Percentiles rank a stretch among this genome's conserved stretches.
Evolutionary conservation across 192 early-diverging fungal species (phyloP).

Genomic region (Cetraspora pellucida): DNA sequence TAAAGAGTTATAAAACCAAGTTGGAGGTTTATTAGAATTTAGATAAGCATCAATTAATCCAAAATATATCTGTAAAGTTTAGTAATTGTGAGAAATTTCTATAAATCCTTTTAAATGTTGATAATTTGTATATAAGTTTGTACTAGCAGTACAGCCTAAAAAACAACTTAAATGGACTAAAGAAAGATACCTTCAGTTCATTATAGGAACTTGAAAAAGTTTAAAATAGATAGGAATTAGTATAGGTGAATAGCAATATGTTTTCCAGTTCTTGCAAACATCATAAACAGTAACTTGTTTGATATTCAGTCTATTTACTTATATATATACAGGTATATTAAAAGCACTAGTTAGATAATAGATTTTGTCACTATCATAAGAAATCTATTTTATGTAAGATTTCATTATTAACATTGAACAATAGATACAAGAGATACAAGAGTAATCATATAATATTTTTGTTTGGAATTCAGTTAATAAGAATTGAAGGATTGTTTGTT

Average conservation of each 20-base stretch:
- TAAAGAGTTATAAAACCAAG: neutral
- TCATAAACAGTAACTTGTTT: neutral
- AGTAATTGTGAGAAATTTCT: neutral
- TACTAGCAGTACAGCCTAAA: neutral
- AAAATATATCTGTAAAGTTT: neutral
- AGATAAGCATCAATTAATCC: neutral
- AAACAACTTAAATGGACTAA: neutral
- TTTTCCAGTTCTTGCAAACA: neutral
- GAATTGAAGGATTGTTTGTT: neutral
- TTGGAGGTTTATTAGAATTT: neutral
- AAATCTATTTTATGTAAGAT: neutral
- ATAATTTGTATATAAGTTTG: slow-evolving; percentile 5
- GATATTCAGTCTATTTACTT: neutral
- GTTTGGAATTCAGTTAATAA: neutral
- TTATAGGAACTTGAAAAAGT: neutral
- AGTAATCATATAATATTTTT: neutral
- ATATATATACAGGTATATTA: neutral
- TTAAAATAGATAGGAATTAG: neutral
- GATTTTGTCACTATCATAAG: neutral
- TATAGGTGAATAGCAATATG: neutral
- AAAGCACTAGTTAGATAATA: neutral
- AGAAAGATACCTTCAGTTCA: neutral
- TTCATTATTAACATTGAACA: slow-evolving; percentile 4
- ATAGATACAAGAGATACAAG: neutral
- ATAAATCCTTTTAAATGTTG: neutral